Evolutionary conservation across 1,284 basidiomycete species (phyloP), one percentile per base, ranked within the genome.

Genomic region (Exobasidium rhododendri): DNA sequence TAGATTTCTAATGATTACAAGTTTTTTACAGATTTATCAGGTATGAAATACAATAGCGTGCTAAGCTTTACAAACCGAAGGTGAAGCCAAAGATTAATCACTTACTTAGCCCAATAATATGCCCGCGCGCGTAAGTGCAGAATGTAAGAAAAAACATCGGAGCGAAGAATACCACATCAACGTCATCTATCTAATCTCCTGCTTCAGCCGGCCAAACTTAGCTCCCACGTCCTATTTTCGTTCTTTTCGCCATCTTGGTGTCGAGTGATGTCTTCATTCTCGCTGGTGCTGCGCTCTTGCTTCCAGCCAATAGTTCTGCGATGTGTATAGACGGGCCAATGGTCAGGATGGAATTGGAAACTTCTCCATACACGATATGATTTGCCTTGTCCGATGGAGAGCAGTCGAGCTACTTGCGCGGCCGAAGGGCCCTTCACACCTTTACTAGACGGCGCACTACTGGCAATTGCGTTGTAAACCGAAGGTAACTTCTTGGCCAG

Each of bases 271-370:
- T 77, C 74, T 46, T 77, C 68, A 45, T 75, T 74, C 11, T 64
- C 64, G 24, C 51, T 30, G 17, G 30, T 53, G 24, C 50, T 51
- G n/a, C 20, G 45, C 13, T 64, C 53, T 24, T 64, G 70, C 58
- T 83, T 81, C 73, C 79, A 84, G 0, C 93, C 93, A 69, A 94
- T 89, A 0, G 94, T 97, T 85, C 94, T 89, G 11, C 91, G 83
- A 81, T 97, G 94, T 68, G 88, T 87, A 73, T 97, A 97, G 0
- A 90, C 92, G 53, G 85, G 85, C 86, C 91, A 97, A 0, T 83
- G 75, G 13, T 79, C 80, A 28, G 90, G 84, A 50, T 87, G 83
- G 73, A 98, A 98, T 26, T 82, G 84, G 79, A 94, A 97, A 0
- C 91, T 93, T 26, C 92, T 85, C 52, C 93, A 81, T 3, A 91